These are phyloP conservation scores for Senecio squalidus DNA, from an alignment of 140 eudicot genomes.

Conservation along the genomic window DNA sequence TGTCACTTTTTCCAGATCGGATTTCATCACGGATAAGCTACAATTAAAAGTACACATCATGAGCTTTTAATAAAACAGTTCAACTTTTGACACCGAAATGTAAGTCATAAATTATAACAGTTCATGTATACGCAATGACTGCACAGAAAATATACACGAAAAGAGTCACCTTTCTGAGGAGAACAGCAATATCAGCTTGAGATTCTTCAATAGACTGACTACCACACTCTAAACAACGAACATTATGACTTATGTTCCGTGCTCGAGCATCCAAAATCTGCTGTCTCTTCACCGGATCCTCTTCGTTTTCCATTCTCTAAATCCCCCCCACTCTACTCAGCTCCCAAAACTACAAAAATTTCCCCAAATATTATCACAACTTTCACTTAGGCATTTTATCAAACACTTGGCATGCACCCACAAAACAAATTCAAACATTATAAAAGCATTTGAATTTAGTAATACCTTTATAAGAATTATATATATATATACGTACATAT, in stretches of 20 bases:
- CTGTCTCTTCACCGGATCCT: slow-evolving; percentile 53
- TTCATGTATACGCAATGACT: background rate
- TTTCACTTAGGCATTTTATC: slow-evolving; percentile 26
- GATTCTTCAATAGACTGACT: slow-evolving; percentile 99
- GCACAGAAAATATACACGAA: background rate
- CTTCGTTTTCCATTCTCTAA: slow-evolving; percentile 50
- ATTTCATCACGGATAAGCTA: slow-evolving; percentile 95
- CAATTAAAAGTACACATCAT: slow-evolving; percentile 11
- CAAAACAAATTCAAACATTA: background rate
- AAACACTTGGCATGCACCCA: slow-evolving; percentile 14
- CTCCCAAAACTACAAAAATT: background rate
- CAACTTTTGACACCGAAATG: too few relatives aligned
- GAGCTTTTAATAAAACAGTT: too few relatives aligned
- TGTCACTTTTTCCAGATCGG: slow-evolving; percentile 70
- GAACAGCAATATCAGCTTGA: slow-evolving; percentile 93
- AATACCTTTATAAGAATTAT: background rate
- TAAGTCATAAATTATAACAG: background rate
- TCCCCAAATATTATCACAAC: background rate
- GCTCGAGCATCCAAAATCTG: slow-evolving; percentile 78
- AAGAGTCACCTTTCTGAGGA: slow-evolving; percentile 69
- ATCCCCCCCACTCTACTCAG: background rate
- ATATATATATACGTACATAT: background rate
- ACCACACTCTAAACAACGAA: slow-evolving; percentile 92
- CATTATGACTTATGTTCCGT: slow-evolving; percentile 75
- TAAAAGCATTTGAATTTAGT: background rate